phyloP scores from a whole-genome alignment of 352 stramenopile genomes.

The Phytophthora parvispora region DNA sequence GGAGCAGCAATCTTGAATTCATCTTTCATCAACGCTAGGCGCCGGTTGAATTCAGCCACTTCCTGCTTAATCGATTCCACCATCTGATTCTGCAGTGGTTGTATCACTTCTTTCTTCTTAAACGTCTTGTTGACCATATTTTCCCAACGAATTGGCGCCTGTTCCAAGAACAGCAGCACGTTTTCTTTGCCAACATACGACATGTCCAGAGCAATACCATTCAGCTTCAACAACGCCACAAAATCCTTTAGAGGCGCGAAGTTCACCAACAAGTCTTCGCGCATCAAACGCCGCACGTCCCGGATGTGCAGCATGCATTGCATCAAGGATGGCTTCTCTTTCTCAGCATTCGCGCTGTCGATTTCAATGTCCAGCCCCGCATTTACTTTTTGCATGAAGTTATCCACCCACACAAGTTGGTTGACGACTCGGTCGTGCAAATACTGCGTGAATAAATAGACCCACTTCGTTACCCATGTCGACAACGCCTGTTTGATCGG shows the following conservation, averaged over 20 bases:
- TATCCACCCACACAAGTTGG: constrained; percentile 87
- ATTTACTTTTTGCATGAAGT: constrained; percentile 87
- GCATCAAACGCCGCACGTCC: constrained; percentile 89
- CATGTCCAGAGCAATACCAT: constrained; percentile 92
- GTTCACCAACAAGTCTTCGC: constrained; percentile 77
- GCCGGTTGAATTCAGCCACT: constrained; percentile 78
- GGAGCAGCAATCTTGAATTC: constrained; percentile 75
- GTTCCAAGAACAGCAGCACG: constrained; percentile 89
- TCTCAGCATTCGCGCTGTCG: constrained; percentile 48
- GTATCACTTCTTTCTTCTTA: constrained; percentile 93
- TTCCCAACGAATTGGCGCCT: constrained; percentile 92
- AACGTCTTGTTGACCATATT: constrained; percentile 95
- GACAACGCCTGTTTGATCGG: constrained; percentile 96
- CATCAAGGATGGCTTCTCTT: constrained; percentile 79
- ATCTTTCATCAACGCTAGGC: constrained; percentile 66
- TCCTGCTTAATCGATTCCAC: constrained; percentile 84
- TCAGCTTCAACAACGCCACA: constrained; percentile 83
- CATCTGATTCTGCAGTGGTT: constrained; percentile 92
- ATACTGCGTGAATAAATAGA: constrained; percentile 95
- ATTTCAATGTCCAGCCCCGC: constrained; percentile 78
- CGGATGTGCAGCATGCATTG: constrained; percentile 91
- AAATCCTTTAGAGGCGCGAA: constrained; percentile 86
- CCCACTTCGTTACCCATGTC: constrained; percentile 97
- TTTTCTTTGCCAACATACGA: constrained; percentile 87
- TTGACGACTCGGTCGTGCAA: constrained; percentile 91